Evolutionary conservation across 768 basidiomycete species (phyloP).

Genomic region (Pleurotus ostreatus): DNA sequence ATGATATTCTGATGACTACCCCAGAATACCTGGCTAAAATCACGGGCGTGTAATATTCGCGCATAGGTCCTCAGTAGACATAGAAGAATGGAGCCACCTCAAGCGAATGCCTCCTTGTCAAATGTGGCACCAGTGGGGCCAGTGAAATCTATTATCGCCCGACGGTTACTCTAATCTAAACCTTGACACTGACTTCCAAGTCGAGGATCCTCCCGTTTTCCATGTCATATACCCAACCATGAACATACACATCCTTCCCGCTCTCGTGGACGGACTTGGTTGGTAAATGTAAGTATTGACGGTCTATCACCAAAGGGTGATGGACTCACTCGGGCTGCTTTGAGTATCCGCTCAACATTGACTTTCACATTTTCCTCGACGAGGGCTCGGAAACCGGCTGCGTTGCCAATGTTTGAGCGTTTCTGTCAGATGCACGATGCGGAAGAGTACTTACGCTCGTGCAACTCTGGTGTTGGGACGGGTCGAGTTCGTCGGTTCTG

Average conservation of each 20-base stretch:
- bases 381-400: not conserved
- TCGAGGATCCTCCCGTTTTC: conserved; percentile 47
- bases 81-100: not conserved
- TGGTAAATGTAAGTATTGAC: too few species aligned
- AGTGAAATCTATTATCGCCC: not conserved
- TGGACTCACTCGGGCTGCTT: not conserved
- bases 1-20: not conserved
- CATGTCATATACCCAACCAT: conserved; percentile 61
- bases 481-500: conserved; percentile 15
- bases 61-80: not conserved
- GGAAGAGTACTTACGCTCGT: conserved; percentile 18
- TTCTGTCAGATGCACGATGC: too few species aligned
- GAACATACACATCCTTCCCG: conserved; percentile 30
- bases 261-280: not conserved
- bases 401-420: too few species aligned
- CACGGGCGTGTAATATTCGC: conserved; percentile 27
- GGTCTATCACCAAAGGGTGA: too few species aligned
- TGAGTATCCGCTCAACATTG: conserved; percentile 3
- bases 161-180: not conserved
- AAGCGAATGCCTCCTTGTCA: too few species aligned
- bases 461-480: conserved; percentile 7
- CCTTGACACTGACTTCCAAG: conserved; percentile 27
- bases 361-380: conserved; percentile 9
- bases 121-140: not conserved
- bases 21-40: conserved; percentile 32